These are phyloP conservation scores for Arbutus unedo DNA, from an alignment of 148 eudicot species.

Conservation along the genomic window DNA sequence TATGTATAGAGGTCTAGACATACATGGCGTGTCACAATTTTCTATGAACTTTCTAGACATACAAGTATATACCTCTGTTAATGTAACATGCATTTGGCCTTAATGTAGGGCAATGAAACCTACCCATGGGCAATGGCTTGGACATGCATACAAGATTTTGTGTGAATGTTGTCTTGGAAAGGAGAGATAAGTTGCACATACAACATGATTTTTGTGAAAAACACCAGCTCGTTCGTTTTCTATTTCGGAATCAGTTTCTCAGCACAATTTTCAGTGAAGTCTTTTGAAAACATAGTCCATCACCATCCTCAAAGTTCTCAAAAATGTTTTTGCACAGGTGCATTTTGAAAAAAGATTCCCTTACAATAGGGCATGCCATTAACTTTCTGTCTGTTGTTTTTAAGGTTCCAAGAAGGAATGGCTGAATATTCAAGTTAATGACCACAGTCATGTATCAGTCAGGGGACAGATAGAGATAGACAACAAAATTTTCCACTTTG, in stretches of 20 bases:
- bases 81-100: background rate
- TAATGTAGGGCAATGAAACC: background rate
- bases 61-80: background rate
- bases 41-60: too few relatives aligned
- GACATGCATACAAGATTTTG: background rate
- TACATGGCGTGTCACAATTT: too few relatives aligned
- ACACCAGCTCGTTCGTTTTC: background rate
- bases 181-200: background rate
- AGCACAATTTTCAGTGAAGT: background rate
- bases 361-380: background rate
- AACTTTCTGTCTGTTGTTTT: background rate
- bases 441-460: constrained; percentile 28
- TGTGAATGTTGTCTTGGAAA: background rate
- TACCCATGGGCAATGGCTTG: background rate
- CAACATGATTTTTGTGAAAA: background rate
- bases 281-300: background rate
- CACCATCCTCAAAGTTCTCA: background rate
- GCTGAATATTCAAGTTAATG: constrained; percentile 37
- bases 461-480: constrained; percentile 45
- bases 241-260: background rate
- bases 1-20: background rate
- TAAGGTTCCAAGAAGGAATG: constrained; percentile 55
- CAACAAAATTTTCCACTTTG: constrained; percentile 34
- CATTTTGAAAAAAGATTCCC: background rate
- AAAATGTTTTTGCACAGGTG: background rate